A percentile compares a stretch with the other conserved stretches of the same genome.
phyloP scores from a whole-genome alignment of 108 stramenopile genomes.

The Nannochloropsis salina region DNA sequence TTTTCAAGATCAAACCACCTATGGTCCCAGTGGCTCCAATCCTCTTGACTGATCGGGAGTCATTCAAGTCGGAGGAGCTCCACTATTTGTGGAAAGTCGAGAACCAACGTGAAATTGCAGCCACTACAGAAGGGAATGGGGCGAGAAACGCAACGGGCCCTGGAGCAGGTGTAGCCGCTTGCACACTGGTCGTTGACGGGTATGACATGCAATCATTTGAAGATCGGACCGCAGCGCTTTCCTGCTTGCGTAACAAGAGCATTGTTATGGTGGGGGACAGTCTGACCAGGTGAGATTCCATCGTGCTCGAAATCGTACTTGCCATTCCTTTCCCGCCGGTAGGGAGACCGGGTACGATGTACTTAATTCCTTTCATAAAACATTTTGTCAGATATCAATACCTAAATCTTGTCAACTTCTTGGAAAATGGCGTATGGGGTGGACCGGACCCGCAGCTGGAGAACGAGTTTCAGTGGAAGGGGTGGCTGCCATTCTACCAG shows the following conservation, averaged over 20 bases:
- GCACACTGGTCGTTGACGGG: background rate
- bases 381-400: background rate
- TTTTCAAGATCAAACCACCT: too few relatives aligned
- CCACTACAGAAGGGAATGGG: background rate
- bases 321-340: too few relatives aligned
- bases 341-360: too few relatives aligned
- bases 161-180: background rate
- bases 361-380: too few relatives aligned
- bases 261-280: slow-evolving; percentile 12
- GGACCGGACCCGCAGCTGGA: slow-evolving; percentile 10
- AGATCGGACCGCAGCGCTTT: background rate
- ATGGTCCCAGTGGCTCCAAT: too few relatives aligned
- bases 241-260: slow-evolving; percentile 11
- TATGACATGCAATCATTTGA: background rate
- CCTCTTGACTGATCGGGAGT: too few relatives aligned
- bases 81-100: too few relatives aligned
- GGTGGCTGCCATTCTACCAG: background rate
- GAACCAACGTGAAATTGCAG: too few relatives aligned
- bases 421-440: background rate
- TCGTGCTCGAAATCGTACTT: too few relatives aligned
- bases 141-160: background rate
- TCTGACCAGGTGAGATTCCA: background rate
- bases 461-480: slow-evolving; percentile 14
- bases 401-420: background rate
- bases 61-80: too few relatives aligned